These are phyloP conservation scores for Williopsis jadinii DNA, from an alignment of 1,139 yeast species.

Conservation along the genomic window DNA sequence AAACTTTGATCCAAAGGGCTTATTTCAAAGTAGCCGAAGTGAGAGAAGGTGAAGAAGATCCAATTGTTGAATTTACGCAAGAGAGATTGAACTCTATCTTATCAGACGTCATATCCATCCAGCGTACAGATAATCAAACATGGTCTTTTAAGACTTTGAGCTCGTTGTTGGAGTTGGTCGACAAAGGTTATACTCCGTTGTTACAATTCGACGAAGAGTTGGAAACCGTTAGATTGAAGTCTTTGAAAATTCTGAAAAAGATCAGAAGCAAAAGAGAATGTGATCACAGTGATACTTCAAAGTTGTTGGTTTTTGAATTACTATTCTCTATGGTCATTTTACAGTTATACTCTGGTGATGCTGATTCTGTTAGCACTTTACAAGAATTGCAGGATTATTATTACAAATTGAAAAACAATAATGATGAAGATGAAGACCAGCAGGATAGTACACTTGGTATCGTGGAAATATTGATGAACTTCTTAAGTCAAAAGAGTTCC, in stretches of 20 bases:
- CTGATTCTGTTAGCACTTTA: slow-evolving; percentile 67
- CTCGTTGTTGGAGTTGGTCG: slow-evolving; percentile 27
- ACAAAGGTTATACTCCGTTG: slow-evolving; percentile 29
- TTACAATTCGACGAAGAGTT: slow-evolving; percentile 52
- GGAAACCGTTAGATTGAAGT: slow-evolving; percentile 39
- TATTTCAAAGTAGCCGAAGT: slow-evolving; percentile 36
- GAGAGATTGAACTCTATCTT: slow-evolving; percentile 63
- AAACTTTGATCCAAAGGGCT: slow-evolving; percentile 45
- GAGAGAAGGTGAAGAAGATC: slow-evolving; percentile 11
- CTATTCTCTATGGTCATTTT: slow-evolving; percentile 72
- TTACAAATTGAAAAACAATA: slow-evolving; percentile 29
- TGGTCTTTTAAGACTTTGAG: slow-evolving; percentile 51
- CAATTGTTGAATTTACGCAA: slow-evolving; percentile 36
- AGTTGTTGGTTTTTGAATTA: slow-evolving; percentile 45
- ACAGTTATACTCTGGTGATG: slow-evolving; percentile 71
- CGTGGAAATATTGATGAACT: slow-evolving; percentile 73
- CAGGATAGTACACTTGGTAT: slow-evolving; percentile 50
- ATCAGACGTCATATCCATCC: slow-evolving; percentile 45
- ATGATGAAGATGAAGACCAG: slow-evolving; percentile 25
- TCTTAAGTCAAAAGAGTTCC: slow-evolving; percentile 65
- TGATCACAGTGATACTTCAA: slow-evolving; percentile 33
- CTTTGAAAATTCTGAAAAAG: slow-evolving; percentile 41
- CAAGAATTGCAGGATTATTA: slow-evolving; percentile 62
- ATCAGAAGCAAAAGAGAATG: slow-evolving; percentile 35
- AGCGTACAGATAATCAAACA: slow-evolving; percentile 38